A percentile compares a stretch with the other conserved stretches of the same genome.
Conservation (phyloP, 2,329 filamentous ascomycete species). For the Tolypocladium sp. region DNA sequence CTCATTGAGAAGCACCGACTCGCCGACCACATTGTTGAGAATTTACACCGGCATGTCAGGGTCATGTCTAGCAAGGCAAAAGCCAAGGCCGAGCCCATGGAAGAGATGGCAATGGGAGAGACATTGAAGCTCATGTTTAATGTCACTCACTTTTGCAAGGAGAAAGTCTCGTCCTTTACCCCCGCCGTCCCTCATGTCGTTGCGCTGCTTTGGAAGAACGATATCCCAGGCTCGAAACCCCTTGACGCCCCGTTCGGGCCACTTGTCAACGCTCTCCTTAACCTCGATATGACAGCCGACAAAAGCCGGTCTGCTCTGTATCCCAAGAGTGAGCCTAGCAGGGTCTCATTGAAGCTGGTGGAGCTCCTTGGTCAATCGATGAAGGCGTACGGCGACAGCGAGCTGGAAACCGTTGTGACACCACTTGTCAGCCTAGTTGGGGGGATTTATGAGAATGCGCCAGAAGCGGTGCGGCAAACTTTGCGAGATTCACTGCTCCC, state of each 20-base stretch:
- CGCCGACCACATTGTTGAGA: conserved; percentile 54
- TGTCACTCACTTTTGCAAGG: conserved; percentile 64
- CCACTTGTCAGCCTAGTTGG: conserved; percentile 69
- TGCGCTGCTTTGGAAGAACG: conserved; percentile 53
- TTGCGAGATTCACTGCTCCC: conserved; percentile 67
- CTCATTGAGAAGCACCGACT: conserved; percentile 32
- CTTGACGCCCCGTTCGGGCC: conserved; percentile 64
- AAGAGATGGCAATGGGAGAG: conserved; percentile 72
- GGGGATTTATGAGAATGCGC: conserved; percentile 60
- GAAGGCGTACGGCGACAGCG: conserved; percentile 50
- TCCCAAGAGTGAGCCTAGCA: conserved; percentile 50
- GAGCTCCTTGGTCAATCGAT: conserved; percentile 61
- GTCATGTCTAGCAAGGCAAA: conserved; percentile 20
- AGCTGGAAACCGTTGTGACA: conserved; percentile 64
- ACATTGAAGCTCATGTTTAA: conserved; percentile 87
- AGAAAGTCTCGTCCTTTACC: conserved; percentile 53
- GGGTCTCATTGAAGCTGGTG: conserved; percentile 56
- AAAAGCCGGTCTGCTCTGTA: conserved; percentile 51
- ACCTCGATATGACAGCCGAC: conserved; percentile 58
- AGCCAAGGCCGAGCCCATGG: conserved; percentile 45
- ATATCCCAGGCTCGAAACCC: conserved; percentile 52
- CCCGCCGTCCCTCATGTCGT: conserved; percentile 61
- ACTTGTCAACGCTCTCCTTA: conserved; percentile 73
- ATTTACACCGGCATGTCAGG: conserved; percentile 61
- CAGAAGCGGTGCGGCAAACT: conserved; percentile 46